Percentiles rank a stretch among this genome's conserved stretches.
phyloP scores from a whole-genome alignment of 2,329 filamentous ascomycete genomes.

The Sclerotinia trifoliorum region DNA sequence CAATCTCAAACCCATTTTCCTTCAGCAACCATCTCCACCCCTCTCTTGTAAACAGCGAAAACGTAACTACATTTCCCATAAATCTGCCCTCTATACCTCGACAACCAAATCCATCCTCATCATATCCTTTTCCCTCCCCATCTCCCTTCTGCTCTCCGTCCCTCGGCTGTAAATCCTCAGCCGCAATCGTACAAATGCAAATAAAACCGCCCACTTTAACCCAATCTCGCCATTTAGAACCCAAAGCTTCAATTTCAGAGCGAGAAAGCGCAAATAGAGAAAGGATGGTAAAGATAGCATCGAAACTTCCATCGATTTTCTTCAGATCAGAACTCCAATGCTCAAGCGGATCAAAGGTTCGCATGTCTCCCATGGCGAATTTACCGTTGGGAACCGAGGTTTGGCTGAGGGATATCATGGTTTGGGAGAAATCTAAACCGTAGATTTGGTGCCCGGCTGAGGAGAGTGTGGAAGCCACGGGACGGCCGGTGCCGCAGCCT shows the following conservation, averaged over 20 bases:
- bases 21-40: conserved; percentile 11
- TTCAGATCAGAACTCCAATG: background rate
- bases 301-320: background rate
- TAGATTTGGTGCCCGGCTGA: background rate
- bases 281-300: background rate
- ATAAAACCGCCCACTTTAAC: background rate
- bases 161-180: background rate
- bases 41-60: background rate
- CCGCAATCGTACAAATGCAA: conserved; percentile 3
- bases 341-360: background rate
- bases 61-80: background rate
- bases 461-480: background rate
- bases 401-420: background rate
- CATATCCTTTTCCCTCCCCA: background rate
- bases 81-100: background rate
- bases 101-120: conserved; percentile 5
- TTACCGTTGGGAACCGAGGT: background rate
- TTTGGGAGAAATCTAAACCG: background rate
- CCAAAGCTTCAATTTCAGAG: background rate
- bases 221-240: background rate
- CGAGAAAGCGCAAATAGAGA: background rate
- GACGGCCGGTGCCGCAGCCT: background rate
- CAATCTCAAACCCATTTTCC: background rate
- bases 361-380: background rate
- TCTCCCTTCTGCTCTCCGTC: background rate